A percentile compares a stretch with the other conserved stretches of the same genome.
phyloP scores from a whole-genome alignment of 495 filamentous ascomycete species.

The Hypoxylon crocopeplum region DNA sequence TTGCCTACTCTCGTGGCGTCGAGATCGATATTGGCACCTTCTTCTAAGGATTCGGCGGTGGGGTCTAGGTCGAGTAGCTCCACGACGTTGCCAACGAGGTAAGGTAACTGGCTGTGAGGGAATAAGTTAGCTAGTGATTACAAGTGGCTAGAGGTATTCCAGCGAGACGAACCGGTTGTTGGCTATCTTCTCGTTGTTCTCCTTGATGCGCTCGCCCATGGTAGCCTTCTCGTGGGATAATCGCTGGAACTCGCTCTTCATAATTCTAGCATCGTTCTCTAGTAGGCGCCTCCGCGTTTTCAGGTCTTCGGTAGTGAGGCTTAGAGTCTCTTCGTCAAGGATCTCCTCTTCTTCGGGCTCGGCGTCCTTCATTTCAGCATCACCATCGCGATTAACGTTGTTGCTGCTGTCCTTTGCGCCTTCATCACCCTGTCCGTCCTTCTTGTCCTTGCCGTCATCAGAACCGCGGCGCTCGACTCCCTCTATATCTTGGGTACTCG shows the following conservation, averaged over 20 bases:
- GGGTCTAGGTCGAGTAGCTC: conserved; percentile 96
- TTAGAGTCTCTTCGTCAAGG: conserved; percentile 88
- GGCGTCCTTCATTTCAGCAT: conserved; percentile 89
- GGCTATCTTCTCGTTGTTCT: conserved; percentile 97
- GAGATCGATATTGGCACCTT: conserved; percentile 97
- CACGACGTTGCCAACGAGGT: conserved; percentile 97
- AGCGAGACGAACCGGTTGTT: conserved; percentile 82
- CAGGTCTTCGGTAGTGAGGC: conserved; percentile 91
- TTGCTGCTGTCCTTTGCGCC: conserved; percentile 61
- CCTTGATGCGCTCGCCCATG: conserved; percentile 99
- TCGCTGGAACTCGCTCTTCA: conserved; percentile 96
- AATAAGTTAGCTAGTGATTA: conserved; percentile 26
- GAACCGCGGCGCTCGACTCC: conserved; percentile 77
- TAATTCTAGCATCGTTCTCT: conserved; percentile 96
- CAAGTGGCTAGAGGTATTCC: conserved; percentile 1
- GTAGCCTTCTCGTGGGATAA: conserved; percentile 91
- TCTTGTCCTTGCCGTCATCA: conserved; percentile 70
- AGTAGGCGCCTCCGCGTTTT: conserved; percentile 83
- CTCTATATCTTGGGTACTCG: conserved; percentile 78
- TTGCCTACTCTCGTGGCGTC: conserved; percentile 97
- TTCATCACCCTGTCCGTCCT: conserved; percentile 73
- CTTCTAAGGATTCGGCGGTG: conserved; percentile 92
- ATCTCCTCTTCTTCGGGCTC: conserved; percentile 77
- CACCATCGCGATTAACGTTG: conserved; percentile 68
- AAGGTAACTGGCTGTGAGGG: conserved; percentile 83